These are phyloP conservation scores for Coprinopsis cinerea DNA, from an alignment of 768 basidiomycete species.

Conservation along the genomic window DNA sequence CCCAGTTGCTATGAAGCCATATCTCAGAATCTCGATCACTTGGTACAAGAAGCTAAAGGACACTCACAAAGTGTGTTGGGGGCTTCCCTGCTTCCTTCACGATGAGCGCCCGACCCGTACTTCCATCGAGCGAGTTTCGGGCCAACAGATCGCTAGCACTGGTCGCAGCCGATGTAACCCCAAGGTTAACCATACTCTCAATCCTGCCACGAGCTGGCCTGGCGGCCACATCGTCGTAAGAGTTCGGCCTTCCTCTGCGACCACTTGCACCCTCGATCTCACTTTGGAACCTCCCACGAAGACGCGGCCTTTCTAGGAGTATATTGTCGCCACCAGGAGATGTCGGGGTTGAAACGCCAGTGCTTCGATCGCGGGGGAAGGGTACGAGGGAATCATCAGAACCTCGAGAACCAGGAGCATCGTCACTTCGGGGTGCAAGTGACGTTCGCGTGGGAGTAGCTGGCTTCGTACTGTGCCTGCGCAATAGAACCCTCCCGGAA, in stretches of 20 bases:
- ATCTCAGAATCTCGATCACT: conserved; percentile 5
- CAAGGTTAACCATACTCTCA: conserved; percentile 67
- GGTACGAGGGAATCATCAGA: conserved; percentile 44
- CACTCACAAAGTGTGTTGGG: conserved; percentile 75
- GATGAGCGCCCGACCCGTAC: conserved; percentile 58
- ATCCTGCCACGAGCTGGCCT: conserved; percentile 55
- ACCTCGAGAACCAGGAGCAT: conserved; percentile 20
- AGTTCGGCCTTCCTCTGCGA: conserved; percentile 53
- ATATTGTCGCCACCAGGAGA: too few relatives aligned
- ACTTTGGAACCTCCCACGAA: conserved; percentile 66
- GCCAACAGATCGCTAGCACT: conserved; percentile 62
- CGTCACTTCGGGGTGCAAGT: conserved; percentile 28
- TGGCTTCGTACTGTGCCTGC: conserved; percentile 55
- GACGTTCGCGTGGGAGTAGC: conserved; percentile 28
- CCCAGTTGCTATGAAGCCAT: conserved; percentile 75
- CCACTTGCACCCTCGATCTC: conserved; percentile 57
- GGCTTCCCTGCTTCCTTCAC: conserved; percentile 78
- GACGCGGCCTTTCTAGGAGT: conserved; percentile 32
- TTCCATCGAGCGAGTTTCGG: conserved; percentile 61
- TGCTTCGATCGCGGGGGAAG: conserved; percentile 61
- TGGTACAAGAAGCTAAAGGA: conserved; percentile 1
- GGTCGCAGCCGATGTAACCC: conserved; percentile 43
- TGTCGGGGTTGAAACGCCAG: conserved; percentile 21
- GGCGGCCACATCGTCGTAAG: conserved; percentile 60
- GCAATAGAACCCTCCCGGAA: conserved; percentile 40